Base-by-base conservation (phyloP, 1,139 yeast genomes). In the Lodderomyces margitis region DNA sequence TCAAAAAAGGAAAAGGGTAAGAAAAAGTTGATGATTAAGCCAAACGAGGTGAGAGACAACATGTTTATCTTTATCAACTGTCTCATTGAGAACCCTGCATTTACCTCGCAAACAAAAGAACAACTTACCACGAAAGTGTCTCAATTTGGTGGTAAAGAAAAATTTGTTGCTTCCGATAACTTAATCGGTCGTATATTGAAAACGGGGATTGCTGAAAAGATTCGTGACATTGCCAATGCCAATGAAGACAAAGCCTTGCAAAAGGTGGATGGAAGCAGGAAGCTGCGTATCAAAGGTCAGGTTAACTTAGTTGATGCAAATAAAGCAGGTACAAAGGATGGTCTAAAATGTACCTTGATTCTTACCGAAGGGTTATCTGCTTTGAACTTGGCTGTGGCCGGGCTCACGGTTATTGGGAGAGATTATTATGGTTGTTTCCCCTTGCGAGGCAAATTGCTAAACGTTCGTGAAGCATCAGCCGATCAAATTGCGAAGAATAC, bases 341-440 rank as follows among this genome's bases (percentile, higher is more conserved):
- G 98, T 19, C 76, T 83, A 54, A 86, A 88, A 58, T 91, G 98
- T 70, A 92, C 98, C 1, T 73, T 94, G 54, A 88, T 94, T 55
- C 67, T 94, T 46, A 92, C 98, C 1, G 99, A 94, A 69, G 99
- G 99, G 57, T 97, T 91, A 57, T 94, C 98, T 45, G 99, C 99
- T 51, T 75, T 83, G 68, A 80, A 96, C 3, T 72, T 88, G 47
- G 98, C 98, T 1, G 95, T 88, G 12, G 87, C 95, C 7, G 99
- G 99, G 32, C 72, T 94, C 40, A 84, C 95, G 0, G 97, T 92
- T 21, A 95, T 94, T 38, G 99, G 99, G 21, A 78, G 98, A 61
- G 97, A 94, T 61, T 81, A 81, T 55, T 92, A 89, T 58, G 99
- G 99, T 4, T 91, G 95, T 51, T 94, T 87, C 65, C 99, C 99